Base-by-base conservation (phyloP, 768 basidiomycete species). In the Phanerochaete carnosa region DNA sequence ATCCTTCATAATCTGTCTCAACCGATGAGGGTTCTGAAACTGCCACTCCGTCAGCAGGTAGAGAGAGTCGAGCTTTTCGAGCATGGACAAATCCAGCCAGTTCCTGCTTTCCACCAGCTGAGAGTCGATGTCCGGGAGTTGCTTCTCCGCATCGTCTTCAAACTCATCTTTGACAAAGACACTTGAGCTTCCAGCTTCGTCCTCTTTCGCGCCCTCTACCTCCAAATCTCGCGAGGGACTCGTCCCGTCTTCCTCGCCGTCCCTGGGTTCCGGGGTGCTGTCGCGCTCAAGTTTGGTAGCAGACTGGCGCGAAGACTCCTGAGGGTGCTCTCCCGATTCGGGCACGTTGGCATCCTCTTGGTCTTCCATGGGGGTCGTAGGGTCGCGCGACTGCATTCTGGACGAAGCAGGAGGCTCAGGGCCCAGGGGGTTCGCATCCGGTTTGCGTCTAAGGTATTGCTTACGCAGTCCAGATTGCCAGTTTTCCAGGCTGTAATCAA, bases 21-120 rank as follows among this genome's bases (percentile, higher is more conserved):
- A 66, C 57, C 88, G 80, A 55, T 80, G 78, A 4, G 90, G 83
- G 68, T 91, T 90, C 61, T 92, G 87, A 64, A 94, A 93, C 66
- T 92, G 90, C 93, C 93, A 95, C 73, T 95, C 93, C 29, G 80
- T 81, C 52, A 94, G 75, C 16, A 83, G 75, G 65, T 92, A 83
- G 67, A 94, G 74, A 3, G 88, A 85, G 61, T 92, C 88, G 45
- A 95, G 81, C 73, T 92, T 92, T 33, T 75, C 74, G 43, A 86
- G 78, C 81, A 90, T 85, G 1, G 86, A 78, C 28, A 94, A 82
- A 46, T 87, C 79, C 46, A 84, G 75, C 91, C 92, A 94, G 68
- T 90, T 80, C 58, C 79, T 78, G 39, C 82, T 77, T 28, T 64
- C 60, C 25, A 45, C 56, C 23, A 65, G 63, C 6, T 50, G 32